Percentiles rank a stretch among this genome's conserved stretches.
phyloP scores from a whole-genome alignment of 352 stramenopile genomes.

The Detonula confervacea region DNA sequence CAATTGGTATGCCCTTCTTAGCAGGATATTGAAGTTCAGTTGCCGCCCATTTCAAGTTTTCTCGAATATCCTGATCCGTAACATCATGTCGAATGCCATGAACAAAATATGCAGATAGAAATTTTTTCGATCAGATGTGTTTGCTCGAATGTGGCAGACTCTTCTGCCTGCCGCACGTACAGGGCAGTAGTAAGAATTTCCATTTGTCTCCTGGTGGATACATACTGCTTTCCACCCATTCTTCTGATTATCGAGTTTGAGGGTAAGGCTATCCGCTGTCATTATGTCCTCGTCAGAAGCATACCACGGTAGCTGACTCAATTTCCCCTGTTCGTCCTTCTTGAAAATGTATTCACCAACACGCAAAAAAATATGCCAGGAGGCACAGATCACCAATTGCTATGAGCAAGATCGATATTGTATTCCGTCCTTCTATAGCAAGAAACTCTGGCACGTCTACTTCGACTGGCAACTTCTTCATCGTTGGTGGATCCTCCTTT shows the following conservation, averaged over 20 bases:
- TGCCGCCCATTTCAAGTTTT: neutral
- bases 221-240: no score
- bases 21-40: neutral
- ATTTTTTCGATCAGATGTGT: neutral
- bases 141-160: no score
- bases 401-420: neutral
- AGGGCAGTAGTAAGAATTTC: no score
- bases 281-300: neutral
- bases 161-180: no score
- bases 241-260: no score
- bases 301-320: neutral
- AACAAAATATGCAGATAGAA: neutral
- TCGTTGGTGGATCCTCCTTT: conserved; percentile 15
- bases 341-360: conserved; percentile 14
- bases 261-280: no score
- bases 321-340: neutral
- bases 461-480: conserved; percentile 27
- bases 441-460: conserved; percentile 20
- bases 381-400: conserved; percentile 5
- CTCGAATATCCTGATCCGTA: neutral
- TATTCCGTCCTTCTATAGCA: neutral
- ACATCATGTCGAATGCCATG: neutral
- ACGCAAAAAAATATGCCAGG: conserved; percentile 1
- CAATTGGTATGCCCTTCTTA: neutral
- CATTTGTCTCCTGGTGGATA: no score